Evolutionary conservation across 495 filamentous ascomycete species (phyloP), one percentile per base, ranked within the genome.

Genomic region (Hypoxylon crocopeplum): DNA sequence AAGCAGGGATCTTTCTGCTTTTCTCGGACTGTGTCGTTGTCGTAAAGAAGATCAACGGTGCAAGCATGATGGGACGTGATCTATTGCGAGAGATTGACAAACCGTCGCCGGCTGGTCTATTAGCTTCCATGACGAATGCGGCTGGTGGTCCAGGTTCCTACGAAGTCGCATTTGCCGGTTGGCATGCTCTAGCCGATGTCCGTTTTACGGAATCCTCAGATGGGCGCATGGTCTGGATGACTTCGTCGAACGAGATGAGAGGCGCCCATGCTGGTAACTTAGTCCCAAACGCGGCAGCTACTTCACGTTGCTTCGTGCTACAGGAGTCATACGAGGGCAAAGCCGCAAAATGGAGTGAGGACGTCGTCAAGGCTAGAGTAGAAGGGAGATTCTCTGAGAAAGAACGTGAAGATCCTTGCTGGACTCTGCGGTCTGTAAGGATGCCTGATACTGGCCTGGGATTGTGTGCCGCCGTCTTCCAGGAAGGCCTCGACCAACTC

Each of bases 21-120:
- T 98, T 97, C 71, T 83, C 90, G 3, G 92, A 96, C 62, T 87
- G 82, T 48, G 56, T 97, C 15, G 84, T 96, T 30, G 74, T 96
- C 17, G 73, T 97, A 6, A 83, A 84, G 33, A 95, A 92, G 62
- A 74, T 80, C 10, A 70, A 78, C 17, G 79, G 79, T 3, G 80
- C 80, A 42, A 82, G 75, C 11, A 75, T 88, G 34, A 88, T 90
- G 3, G 92, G 90, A 7, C 85, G 90, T 33, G 89, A 88, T 54
- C 69, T 98, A 21, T 66, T 95, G 49, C 86, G 91, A 20, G 92
- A 97, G 68, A 74, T 96, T 30, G 91, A 96, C 65, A 88, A 87
- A 58, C 86, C 87, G 11, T 86, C 78, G 0, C 79, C 87, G 10
- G 76, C 82, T 2, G 79, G 80, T 12, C 78, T 79, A 50, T 75